A percentile compares a stretch with the other conserved stretches of the same genome.
phyloP scores from a whole-genome alignment of 78 protist species.

The Dictyostelium capitatum region DNA sequence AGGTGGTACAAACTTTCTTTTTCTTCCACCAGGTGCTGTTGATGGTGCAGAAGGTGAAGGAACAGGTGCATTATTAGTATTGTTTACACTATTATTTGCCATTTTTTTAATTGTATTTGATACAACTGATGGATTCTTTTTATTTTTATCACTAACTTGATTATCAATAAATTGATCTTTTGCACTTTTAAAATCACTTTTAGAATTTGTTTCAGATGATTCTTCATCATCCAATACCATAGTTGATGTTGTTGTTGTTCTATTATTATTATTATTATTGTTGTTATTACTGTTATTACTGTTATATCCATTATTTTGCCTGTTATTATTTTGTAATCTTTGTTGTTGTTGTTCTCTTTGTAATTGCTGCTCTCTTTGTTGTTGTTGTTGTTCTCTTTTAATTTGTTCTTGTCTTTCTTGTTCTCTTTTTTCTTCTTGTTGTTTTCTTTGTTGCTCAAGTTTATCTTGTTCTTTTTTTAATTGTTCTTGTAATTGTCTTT shows the following conservation, averaged over 20 bases:
- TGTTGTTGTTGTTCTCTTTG: constrained; percentile 25
- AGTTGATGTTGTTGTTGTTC: background rate
- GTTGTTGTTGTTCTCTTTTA: constrained; percentile 1
- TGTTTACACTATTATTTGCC: background rate
- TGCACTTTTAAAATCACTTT: constrained; percentile 25
- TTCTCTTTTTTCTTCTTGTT: background rate
- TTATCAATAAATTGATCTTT: constrained; percentile 27
- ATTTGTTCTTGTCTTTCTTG: constrained; percentile 29
- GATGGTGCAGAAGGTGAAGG: background rate
- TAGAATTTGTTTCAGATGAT: background rate
- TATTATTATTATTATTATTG: background rate
- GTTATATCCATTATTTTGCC: background rate
- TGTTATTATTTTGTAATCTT: background rate
- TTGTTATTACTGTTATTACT: background rate
- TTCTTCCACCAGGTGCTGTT: constrained; percentile 11
- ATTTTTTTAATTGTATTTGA: constrained; percentile 13
- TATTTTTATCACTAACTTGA: constrained; percentile 15
- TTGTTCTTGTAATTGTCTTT: constrained; percentile 13
- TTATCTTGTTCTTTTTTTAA: constrained; percentile 1
- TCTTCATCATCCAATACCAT: background rate
- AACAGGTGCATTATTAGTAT: background rate
- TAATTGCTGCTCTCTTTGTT: constrained; percentile 5
- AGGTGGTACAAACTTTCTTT: constrained; percentile 66
- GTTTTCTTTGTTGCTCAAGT: background rate
- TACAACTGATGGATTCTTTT: background rate